Percentiles rank a stretch among this genome's conserved stretches.
Evolutionary conservation across 352 stramenopile species (phyloP).

Genomic region (Phytophthora agathidicida): DNA sequence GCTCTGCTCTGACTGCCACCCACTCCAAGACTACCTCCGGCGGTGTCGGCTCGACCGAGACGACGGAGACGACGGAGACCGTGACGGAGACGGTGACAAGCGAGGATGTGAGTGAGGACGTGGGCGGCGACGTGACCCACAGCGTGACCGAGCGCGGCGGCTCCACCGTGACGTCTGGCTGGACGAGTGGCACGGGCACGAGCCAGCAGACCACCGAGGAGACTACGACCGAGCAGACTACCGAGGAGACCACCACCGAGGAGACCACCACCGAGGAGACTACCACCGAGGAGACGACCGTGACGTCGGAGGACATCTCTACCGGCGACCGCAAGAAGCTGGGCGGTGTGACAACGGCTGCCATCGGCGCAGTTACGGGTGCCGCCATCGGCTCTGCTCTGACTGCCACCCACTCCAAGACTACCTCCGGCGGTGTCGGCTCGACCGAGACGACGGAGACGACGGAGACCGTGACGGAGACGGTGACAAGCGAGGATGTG

Average conservation of each 20-base stretch:
- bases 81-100: not conserved
- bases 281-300: not conserved
- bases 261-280: not conserved
- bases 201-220: not conserved
- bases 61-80: not conserved
- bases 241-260: not conserved
- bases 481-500: not conserved
- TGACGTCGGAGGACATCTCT: not conserved
- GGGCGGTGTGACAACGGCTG: not conserved
- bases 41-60: not conserved
- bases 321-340: not conserved
- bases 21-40: not conserved
- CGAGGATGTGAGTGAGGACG: not conserved
- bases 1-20: not conserved
- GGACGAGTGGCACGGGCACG: not conserved
- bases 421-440: not conserved
- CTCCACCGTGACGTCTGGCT: not conserved
- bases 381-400: not conserved
- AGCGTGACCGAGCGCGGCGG: not conserved
- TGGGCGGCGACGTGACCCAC: not conserved
- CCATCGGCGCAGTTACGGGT: not conserved
- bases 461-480: not conserved
- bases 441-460: not conserved
- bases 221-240: not conserved
- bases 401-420: not conserved